Percentiles rank a stretch among this genome's conserved stretches.
These are phyloP conservation scores for Cocos nucifera DNA, from an alignment of 176 grass and related monocot species.

Conservation along the genomic window DNA sequence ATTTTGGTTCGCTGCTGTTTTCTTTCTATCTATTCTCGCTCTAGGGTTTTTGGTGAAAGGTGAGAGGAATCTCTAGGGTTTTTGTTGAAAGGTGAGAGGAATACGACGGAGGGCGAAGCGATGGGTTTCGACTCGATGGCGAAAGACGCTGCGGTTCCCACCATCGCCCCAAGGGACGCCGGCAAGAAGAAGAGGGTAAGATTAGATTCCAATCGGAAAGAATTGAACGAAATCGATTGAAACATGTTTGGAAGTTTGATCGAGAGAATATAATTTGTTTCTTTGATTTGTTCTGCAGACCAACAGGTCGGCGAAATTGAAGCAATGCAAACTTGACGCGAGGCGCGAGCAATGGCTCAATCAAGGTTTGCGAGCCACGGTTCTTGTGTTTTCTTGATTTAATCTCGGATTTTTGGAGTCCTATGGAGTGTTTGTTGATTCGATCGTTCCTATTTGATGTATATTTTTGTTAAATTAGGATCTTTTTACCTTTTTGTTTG, in stretches of 20 bases:
- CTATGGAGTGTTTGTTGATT: too few species aligned
- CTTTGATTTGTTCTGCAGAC: slow-evolving; percentile 31
- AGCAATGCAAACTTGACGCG: slow-evolving; percentile 93
- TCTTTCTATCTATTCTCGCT: too few species aligned
- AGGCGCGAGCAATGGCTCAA: slow-evolving; percentile 97
- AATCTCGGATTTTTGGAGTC: too few species aligned
- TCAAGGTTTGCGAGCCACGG: slow-evolving; percentile 34
- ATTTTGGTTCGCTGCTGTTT: not conserved
- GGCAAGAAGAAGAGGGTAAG: slow-evolving; percentile 79
- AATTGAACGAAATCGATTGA: slow-evolving; percentile 26
- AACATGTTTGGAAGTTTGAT: too few species aligned
- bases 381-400: slow-evolving; percentile 2
- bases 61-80: too few species aligned
- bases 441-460: not conserved
- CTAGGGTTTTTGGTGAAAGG: too few species aligned
- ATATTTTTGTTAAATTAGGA: not conserved
- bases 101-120: too few species aligned
- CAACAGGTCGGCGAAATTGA: slow-evolving; percentile 84
- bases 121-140: slow-evolving; percentile 47
- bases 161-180: slow-evolving; percentile 35
- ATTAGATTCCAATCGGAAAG: not conserved
- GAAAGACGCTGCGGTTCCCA: slow-evolving; percentile 20
- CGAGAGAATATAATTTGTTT: not conserved
- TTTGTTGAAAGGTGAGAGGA: too few species aligned
- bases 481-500: not conserved